Percentiles rank a stretch among this genome's conserved stretches.
These are phyloP conservation scores for Margaritispora aquatica DNA, from an alignment of 495 filamentous ascomycete genomes.

Conservation along the genomic window DNA sequence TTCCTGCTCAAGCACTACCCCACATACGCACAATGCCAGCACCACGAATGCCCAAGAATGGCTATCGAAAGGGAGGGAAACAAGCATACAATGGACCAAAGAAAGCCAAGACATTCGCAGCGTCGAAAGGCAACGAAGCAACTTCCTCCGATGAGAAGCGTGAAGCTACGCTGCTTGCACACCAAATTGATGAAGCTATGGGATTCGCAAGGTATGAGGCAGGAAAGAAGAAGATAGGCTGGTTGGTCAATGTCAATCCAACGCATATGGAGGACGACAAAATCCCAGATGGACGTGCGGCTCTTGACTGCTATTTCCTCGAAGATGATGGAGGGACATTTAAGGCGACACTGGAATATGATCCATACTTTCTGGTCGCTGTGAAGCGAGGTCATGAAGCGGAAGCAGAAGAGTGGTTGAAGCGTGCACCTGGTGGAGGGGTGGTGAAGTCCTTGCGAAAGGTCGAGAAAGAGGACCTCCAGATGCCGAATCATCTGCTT, in stretches of 20 bases:
- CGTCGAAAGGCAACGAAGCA: conserved; percentile 63
- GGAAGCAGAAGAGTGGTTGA: conserved; percentile 95
- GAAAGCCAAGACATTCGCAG: conserved; percentile 67
- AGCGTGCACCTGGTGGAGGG: conserved; percentile 74
- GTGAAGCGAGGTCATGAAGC: conserved; percentile 81
- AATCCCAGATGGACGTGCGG: conserved; percentile 59
- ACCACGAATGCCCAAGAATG: conserved; percentile 36
- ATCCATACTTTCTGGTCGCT: conserved; percentile 93
- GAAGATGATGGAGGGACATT: conserved; percentile 90
- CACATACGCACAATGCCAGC: conserved; percentile 21
- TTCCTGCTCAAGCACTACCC: conserved; percentile 3
- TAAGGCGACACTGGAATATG: conserved; percentile 93
- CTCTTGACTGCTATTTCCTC: conserved; percentile 95
- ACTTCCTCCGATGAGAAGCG: conserved; percentile 81
- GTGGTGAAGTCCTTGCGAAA: conserved; percentile 70
- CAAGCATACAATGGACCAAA: conserved; percentile 45
- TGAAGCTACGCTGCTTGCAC: conserved; percentile 75
- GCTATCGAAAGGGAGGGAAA: conserved; percentile 44
- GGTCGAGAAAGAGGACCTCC: conserved; percentile 87
- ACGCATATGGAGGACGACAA: conserved; percentile 83
- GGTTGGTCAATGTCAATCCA: conserved; percentile 92
- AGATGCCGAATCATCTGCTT: conserved; percentile 92
- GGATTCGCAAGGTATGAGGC: conserved; percentile 91
- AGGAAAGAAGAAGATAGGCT: conserved; percentile 78
- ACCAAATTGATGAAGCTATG: conserved; percentile 89